Conservation (phyloP, 257 asterid species). For the Rhazya stricta region DNA sequence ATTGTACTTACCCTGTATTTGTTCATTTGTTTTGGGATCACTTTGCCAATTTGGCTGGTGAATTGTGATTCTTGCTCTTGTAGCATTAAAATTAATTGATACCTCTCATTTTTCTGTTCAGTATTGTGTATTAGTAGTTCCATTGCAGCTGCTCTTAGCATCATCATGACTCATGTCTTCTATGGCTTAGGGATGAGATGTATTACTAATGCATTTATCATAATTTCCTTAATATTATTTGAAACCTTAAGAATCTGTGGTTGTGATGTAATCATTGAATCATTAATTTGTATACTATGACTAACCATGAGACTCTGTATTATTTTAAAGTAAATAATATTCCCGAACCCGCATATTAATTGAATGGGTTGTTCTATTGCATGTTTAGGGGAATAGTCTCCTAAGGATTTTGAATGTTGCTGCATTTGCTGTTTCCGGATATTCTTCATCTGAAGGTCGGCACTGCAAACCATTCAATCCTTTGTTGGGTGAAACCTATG, state of each 20-base stretch:
- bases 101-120: neutral
- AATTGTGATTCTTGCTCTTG: neutral
- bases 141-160: neutral
- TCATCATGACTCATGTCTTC: neutral
- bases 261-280: neutral
- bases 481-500: conserved; percentile 90
- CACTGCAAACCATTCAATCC: conserved; percentile 96
- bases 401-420: conserved; percentile 80
- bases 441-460: conserved; percentile 93
- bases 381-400: conserved; percentile 70
- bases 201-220: neutral
- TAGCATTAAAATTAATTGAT: too few species aligned
- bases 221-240: neutral
- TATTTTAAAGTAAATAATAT: neutral
- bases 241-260: neutral
- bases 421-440: conserved; percentile 94
- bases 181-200: neutral
- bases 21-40: neutral
- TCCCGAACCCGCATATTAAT: neutral
- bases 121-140: neutral
- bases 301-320: neutral
- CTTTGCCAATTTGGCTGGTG: neutral
- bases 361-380: neutral
- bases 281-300: neutral
- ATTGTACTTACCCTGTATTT: neutral